Conservation (phyloP, 2,329 filamentous ascomycete species). For the Periconia macrospinosa region DNA sequence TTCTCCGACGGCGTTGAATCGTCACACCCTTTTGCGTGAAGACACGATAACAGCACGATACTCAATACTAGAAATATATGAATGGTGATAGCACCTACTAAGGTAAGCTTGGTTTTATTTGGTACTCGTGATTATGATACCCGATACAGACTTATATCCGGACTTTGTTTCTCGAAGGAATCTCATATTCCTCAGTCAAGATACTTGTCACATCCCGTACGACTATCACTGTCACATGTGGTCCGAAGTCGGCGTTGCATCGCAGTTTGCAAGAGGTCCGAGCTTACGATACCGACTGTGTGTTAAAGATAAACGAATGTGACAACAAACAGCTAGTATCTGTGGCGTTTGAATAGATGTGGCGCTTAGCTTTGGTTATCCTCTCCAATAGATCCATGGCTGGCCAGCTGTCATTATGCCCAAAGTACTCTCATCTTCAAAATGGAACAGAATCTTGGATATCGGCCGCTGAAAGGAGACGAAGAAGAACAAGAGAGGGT, state of each 20-base stretch:
- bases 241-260: slow-evolving; percentile 9
- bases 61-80: no score
- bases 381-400: background rate
- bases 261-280: slow-evolving; percentile 27
- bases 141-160: no score
- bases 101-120: no score
- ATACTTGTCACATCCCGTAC: slow-evolving; percentile 23
- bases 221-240: slow-evolving; percentile 18
- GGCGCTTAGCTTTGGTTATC: background rate
- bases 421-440: background rate
- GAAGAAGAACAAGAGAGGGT: slow-evolving; percentile 15
- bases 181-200: slow-evolving; percentile 14
- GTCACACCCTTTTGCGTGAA: no score
- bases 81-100: no score
- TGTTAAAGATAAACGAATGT: slow-evolving; percentile 8
- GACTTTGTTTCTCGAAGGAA: no score
- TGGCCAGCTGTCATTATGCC: background rate
- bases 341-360: background rate
- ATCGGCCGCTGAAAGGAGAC: slow-evolving; percentile 27
- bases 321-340: background rate
- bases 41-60: no score
- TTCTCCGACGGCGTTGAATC: background rate
- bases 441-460: slow-evolving; percentile 29
- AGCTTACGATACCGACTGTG: slow-evolving; percentile 18
- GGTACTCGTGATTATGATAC: background rate